These are phyloP conservation scores for Globisporangium lucens DNA, from an alignment of 352 stramenopile genomes.

Conservation along the genomic window DNA sequence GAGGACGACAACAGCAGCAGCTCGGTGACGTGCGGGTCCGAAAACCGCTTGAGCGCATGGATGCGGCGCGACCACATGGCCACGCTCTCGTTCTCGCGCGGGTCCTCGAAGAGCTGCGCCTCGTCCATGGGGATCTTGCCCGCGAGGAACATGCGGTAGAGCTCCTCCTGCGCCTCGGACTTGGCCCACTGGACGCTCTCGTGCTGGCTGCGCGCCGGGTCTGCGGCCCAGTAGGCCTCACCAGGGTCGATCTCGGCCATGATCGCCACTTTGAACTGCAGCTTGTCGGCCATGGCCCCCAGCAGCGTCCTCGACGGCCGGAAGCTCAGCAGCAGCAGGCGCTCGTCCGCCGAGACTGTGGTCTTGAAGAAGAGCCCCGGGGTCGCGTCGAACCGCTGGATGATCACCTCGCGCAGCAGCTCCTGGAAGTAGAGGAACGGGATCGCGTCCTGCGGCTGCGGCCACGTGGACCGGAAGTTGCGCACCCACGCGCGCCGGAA, in stretches of 20 bases:
- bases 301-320: constrained; percentile 45
- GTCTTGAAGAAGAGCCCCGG: constrained; percentile 39
- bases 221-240: constrained; percentile 29
- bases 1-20: constrained; percentile 6
- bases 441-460: constrained; percentile 46
- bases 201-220: constrained; percentile 18
- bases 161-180: constrained; percentile 53
- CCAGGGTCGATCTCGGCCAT: constrained; percentile 50
- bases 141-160: constrained; percentile 67
- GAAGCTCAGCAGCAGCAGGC: constrained; percentile 44
- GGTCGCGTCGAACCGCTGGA: constrained; percentile 59
- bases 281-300: constrained; percentile 37
- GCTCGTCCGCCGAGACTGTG: constrained; percentile 22
- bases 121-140: constrained; percentile 59
- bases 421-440: constrained; percentile 51
- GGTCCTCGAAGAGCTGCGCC: constrained; percentile 49
- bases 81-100: constrained; percentile 33
- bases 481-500: constrained; percentile 49
- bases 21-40: constrained; percentile 24
- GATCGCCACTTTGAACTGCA: constrained; percentile 41
- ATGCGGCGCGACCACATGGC: constrained; percentile 70
- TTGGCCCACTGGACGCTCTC: constrained; percentile 36
- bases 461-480: constrained; percentile 62
- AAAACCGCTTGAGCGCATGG: constrained; percentile 42
- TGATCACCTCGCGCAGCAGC: constrained; percentile 62